Percentiles rank a stretch among this genome's conserved stretches.
Conservation (phyloP, 1,139 yeast species). For the Candida labiduridarum region DNA sequence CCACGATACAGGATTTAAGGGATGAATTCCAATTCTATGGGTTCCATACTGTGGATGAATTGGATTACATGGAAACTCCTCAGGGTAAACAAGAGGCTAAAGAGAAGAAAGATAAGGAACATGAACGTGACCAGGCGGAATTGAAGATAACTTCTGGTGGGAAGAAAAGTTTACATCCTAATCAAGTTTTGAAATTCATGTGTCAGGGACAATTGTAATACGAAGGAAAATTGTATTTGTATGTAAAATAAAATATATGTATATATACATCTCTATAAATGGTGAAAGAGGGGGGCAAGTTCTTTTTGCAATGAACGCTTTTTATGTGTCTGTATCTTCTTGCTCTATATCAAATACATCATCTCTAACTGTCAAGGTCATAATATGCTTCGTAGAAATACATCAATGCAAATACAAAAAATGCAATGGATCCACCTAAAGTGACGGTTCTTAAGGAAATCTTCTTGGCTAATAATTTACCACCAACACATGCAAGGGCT, state of each 20-base stretch:
- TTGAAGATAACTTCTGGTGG: conserved; percentile 34
- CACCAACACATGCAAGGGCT: conserved; percentile 90
- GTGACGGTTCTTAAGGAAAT: conserved; percentile 92
- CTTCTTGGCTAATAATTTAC: conserved; percentile 83
- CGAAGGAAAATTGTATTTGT: not conserved
- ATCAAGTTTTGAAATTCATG: conserved; percentile 44
- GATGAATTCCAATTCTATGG: conserved; percentile 67
- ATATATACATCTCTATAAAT: conserved; percentile 1
- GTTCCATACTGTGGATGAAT: conserved; percentile 54
- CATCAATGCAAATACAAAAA: conserved; percentile 76
- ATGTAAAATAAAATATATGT: not conserved
- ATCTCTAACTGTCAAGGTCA: conserved; percentile 23
- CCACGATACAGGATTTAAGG: conserved; percentile 51
- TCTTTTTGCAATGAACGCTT: not conserved
- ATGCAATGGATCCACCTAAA: conserved; percentile 85
- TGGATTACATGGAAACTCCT: conserved; percentile 38
- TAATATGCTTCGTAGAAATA: conserved; percentile 71
- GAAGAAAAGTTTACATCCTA: conserved; percentile 36
- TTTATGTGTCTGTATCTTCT: not conserved
- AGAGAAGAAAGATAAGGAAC: conserved; percentile 28
- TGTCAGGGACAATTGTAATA: conserved; percentile 35
- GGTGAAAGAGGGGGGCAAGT: not conserved
- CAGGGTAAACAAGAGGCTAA: conserved; percentile 41
- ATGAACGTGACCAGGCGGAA: conserved; percentile 30
- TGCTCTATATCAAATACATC: conserved; percentile 1